Conservation (phyloP, 768 basidiomycete species). For the Boletus rubropictus region DNA sequence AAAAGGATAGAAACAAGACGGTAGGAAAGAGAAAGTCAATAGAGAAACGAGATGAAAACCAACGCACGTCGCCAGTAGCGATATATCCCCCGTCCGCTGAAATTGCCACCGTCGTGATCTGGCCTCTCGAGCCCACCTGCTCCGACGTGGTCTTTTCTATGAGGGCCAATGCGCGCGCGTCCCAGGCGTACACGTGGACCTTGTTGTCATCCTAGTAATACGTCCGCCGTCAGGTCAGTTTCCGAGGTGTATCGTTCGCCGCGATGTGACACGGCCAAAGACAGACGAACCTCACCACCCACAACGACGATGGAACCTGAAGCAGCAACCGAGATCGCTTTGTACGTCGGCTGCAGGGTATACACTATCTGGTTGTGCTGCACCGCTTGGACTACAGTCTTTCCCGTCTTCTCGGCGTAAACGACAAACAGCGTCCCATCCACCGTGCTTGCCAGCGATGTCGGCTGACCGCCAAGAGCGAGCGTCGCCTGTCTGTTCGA, state of each 20-base stretch:
- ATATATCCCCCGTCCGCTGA: slow-evolving; percentile 71
- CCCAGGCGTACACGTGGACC: slow-evolving; percentile 69
- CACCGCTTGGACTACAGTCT: slow-evolving; percentile 52
- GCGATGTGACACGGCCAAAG: neutral
- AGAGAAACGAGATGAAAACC: neutral
- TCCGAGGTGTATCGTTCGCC: neutral
- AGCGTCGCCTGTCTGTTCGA: slow-evolving; percentile 45
- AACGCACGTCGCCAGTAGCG: slow-evolving; percentile 79
- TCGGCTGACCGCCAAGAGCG: slow-evolving; percentile 61
- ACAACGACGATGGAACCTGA: slow-evolving; percentile 53
- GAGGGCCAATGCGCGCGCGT: slow-evolving; percentile 46
- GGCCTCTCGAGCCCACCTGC: slow-evolving; percentile 52
- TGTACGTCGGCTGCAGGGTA: slow-evolving; percentile 46
- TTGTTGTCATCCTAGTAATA: slow-evolving; percentile 56
- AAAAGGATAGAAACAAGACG: neutral
- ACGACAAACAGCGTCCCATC: slow-evolving; percentile 63
- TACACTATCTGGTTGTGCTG: slow-evolving; percentile 64
- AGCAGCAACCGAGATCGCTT: slow-evolving; percentile 54
- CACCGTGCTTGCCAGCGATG: slow-evolving; percentile 48
- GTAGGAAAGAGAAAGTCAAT: neutral
- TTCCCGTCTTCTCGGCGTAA: slow-evolving; percentile 41
- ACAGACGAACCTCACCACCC: slow-evolving; percentile 60
- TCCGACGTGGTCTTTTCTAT: slow-evolving; percentile 54
- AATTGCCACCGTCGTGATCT: slow-evolving; percentile 71
- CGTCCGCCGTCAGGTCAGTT: neutral